These are phyloP conservation scores for Chionographis japonica DNA, from an alignment of 106 monocot genomes.

Conservation along the genomic window DNA sequence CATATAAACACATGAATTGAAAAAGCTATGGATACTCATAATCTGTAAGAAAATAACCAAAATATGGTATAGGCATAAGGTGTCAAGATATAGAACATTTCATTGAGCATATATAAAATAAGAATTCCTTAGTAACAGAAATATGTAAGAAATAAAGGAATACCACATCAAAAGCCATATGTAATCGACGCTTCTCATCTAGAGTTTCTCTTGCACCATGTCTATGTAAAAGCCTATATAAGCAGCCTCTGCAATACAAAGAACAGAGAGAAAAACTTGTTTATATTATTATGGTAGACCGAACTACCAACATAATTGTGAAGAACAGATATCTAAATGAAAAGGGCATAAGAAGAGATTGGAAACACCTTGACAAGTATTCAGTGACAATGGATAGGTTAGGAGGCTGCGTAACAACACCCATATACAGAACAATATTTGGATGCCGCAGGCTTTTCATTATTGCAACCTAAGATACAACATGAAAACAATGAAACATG, in stretches of 20 bases:
- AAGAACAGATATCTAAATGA: background rate
- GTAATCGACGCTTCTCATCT: slow-evolving; percentile 88
- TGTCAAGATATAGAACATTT: background rate
- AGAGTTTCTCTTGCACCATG: slow-evolving; percentile 63
- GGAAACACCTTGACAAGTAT: slow-evolving; percentile 78
- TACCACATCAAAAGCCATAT: slow-evolving; percentile 99
- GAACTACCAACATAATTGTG: background rate
- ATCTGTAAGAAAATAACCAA: background rate
- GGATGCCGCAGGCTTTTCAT: slow-evolving; percentile 99
- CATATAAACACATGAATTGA: background rate
- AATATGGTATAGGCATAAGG: background rate
- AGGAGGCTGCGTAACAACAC: slow-evolving; percentile 83
- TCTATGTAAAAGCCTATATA: slow-evolving; percentile 87
- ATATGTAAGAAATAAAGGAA: slow-evolving; percentile 1
- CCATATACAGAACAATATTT: slow-evolving; percentile 97
- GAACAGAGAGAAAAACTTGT: slow-evolving; percentile 11
- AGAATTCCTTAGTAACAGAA: background rate
- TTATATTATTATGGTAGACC: background rate
- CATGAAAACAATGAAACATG: slow-evolving; percentile 1
- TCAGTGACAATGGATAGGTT: slow-evolving; percentile 95
- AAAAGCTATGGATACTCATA: background rate
- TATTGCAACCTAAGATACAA: slow-evolving; percentile 72
- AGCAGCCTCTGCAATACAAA: slow-evolving; percentile 72
- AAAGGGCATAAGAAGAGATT: slow-evolving; percentile 3
- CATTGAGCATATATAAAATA: background rate